Evolutionary conservation across 805 yeast species (phyloP), one percentile per base, ranked within the genome.

Genomic region (Kazachstania africana): DNA sequence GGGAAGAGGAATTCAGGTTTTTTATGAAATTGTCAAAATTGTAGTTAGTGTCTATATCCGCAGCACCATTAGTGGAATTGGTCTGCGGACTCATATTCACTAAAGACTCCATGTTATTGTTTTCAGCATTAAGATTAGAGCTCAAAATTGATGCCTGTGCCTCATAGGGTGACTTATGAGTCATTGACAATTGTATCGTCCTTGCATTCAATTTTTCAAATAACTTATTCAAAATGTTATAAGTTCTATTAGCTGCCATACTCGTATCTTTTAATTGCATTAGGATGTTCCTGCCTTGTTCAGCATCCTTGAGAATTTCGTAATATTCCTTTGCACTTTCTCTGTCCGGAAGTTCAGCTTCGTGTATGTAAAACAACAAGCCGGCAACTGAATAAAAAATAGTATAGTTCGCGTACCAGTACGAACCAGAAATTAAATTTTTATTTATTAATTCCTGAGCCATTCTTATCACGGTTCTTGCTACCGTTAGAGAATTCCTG

Each of bases 381-480:
- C 94, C 83, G 0, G 95, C 94, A 31, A 85, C 87, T 1, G 94
- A 76, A 53, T 82, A 85, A 52, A 85, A 85, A n/a, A 85, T 78
- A 0, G 95, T 84, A 54, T 85, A 85, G 53, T 80, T 76, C n/a
- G 91, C 78, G 48, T 83, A 85, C 95, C 95, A 84, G 52, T 85
- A 87, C 1, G 94, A 81, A 2, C 95, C 95, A 42, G 81, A 73
- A 36, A 85, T 60, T 44, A 81, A 62, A 38, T 78, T 70, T 36
- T 74, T 72, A 38, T 71, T 68, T 35, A 80, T 72, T 82, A 85
- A 73, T 39, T 78, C 84, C 44, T 80, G 74, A 0, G 94, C 87
- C 36, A 84, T 53, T 44, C 76, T 70, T 12, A 85, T 82, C 17
- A 79, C 94, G 45, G 78, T 68, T 37, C 94, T 65, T 0, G 95